A percentile compares a stretch with the other conserved stretches of the same genome.
Conservation (phyloP, 306 rosid genomes). For the Fragaria ananassa region DNA sequence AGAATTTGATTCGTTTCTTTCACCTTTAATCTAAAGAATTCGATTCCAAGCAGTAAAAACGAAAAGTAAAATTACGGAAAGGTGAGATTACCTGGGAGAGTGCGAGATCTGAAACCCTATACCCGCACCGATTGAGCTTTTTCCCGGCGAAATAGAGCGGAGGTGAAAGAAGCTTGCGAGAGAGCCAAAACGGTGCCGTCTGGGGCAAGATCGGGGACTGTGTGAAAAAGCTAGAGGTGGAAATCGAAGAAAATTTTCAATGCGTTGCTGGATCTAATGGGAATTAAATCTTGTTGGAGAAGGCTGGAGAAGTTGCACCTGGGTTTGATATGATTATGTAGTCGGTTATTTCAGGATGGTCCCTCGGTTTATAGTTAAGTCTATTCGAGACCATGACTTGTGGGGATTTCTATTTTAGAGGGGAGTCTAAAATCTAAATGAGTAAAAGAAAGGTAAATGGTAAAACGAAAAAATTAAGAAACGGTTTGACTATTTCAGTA, state of each 20-base stretch:
- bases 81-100: constrained; percentile 30
- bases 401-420: neutral
- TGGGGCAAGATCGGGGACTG: constrained; percentile 21
- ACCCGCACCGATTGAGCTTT: constrained; percentile 14
- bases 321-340: neutral
- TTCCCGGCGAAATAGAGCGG: neutral
- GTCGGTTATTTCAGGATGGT: constrained; percentile 4
- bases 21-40: neutral
- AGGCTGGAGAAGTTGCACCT: neutral
- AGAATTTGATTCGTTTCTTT: neutral
- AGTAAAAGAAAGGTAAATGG: too few relatives aligned
- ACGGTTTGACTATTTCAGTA: too few relatives aligned
- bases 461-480: too few relatives aligned
- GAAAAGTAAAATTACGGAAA: neutral
- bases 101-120: constrained; percentile 45
- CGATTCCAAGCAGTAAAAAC: neutral
- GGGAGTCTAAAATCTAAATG: too few relatives aligned
- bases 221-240: neutral
- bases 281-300: neutral
- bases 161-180: neutral
- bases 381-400: neutral
- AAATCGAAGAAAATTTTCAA: neutral
- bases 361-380: neutral
- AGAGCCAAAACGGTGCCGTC: constrained; percentile 30
- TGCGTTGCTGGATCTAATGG: constrained; percentile 11